Percentiles rank a stretch among this genome's conserved stretches.
phyloP scores from a whole-genome alignment of 1,139 yeast species.

The Tardiomyces blankii region DNA sequence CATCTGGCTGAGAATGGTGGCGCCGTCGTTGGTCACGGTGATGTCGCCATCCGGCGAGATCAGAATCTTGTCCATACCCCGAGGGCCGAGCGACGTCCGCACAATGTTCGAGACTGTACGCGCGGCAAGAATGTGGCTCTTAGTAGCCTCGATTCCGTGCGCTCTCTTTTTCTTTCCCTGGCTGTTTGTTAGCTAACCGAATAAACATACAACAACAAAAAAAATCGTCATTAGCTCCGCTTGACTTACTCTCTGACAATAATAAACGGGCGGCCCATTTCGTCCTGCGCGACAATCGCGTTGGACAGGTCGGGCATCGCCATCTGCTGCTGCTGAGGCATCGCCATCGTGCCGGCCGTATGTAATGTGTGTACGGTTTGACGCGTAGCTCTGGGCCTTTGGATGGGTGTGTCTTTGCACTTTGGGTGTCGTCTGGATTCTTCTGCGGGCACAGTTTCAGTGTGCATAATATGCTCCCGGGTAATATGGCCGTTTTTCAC shows the following conservation, averaged over 20 bases:
- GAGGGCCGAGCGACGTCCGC: constrained; percentile 88
- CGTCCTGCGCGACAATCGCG: constrained; percentile 98
- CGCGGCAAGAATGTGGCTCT: constrained; percentile 87
- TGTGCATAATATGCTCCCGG: no score
- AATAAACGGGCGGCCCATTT: constrained; percentile 97
- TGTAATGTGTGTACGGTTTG: not conserved
- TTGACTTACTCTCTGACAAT: constrained; percentile 79
- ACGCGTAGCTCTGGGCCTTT: no score
- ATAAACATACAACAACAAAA: not conserved
- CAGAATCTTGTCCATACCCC: constrained; percentile 95
- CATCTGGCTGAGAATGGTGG: constrained; percentile 93
- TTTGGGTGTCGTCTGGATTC: no score
- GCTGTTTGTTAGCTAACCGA: constrained; percentile 10
- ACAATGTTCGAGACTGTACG: constrained; percentile 90
- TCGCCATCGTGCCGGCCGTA: not conserved
- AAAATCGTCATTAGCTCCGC: constrained; percentile 10
- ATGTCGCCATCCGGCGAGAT: constrained; percentile 94
- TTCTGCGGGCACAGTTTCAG: no score
- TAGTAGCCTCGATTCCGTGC: constrained; percentile 92
- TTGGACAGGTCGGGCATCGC: constrained; percentile 92
- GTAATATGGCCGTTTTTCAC: no score
- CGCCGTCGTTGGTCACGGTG: constrained; percentile 97
- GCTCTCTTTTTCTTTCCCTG: constrained; percentile 85
- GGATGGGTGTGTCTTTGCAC: no score
- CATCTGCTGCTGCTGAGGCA: constrained; percentile 27